Evolutionary conservation across 352 stramenopile species (phyloP), one percentile per base, ranked within the genome.

Genomic region (Globisporangium camurandrum): DNA sequence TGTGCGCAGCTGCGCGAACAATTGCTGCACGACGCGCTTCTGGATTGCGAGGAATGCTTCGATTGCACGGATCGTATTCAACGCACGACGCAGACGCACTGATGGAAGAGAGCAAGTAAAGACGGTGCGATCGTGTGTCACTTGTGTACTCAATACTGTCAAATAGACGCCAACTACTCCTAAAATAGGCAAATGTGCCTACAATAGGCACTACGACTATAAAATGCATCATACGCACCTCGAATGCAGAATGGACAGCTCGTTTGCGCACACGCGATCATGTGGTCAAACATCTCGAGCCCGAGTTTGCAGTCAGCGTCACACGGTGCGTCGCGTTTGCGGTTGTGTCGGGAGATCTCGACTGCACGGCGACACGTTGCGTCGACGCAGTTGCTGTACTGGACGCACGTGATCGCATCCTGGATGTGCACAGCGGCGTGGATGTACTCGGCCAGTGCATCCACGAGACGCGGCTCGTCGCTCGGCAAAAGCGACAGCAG

Each of bases 161-260:
- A 52, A 46, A 38, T n/a, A 27, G 23, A 47, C 16, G 19, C 22
- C 30, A 17, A n/a, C 40, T 46, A 19, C 2, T 36, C 36, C 23
- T 20, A 20, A 23, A 31, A 17, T 17, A 33, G 43, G 30, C 30
- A 34, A 8, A 34, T 34, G 8, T 34, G 30, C 30, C 30, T 34
- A 34, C 14, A 16, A 5, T 34, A 34, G 30, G 30, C 14, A 34
- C 30, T 34, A 34, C 27, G 20, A 27, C 34, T 4, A 12, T 40
- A 40, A 8, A n/a, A 43, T 19, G 17, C 38, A 22, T 9, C 16
- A 12, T 5, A 59, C 60, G 14, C 43, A 75, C 66, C 62, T 64
- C 66, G 56, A 17, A 75, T 50, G 43, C 66, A 75, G 45, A 75
- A 69, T 38, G 64, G 50, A 44, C 66, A 75, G 16, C 7, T 19